Conservation (phyloP, 75 land plant species). For the Pinus albicaulis region DNA sequence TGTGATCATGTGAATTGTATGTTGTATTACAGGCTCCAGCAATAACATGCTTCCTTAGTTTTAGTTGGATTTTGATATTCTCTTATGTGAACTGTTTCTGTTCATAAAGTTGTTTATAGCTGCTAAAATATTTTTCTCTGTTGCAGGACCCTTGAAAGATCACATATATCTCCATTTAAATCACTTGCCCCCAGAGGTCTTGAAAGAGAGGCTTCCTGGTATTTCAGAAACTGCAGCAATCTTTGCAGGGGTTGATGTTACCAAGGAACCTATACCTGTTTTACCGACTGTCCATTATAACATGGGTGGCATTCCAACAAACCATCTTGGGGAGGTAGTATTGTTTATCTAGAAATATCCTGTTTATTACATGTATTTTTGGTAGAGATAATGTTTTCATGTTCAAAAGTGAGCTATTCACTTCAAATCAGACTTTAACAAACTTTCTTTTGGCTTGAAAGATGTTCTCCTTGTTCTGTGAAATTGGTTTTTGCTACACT, state of each 20-base stretch:
- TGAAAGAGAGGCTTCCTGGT: constrained; percentile 98
- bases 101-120: not conserved
- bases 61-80: not conserved
- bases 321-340: constrained; percentile 88
- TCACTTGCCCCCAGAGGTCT: constrained; percentile 96
- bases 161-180: constrained; percentile 97
- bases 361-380: not conserved
- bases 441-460: not conserved
- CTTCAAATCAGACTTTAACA: not conserved
- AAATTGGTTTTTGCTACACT: not conserved
- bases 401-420: not conserved
- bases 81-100: not conserved
- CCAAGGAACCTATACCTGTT: constrained; percentile 99
- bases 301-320: constrained; percentile 99
- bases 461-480: not conserved
- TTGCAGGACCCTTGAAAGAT: constrained; percentile 92
- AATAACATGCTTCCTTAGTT: not conserved
- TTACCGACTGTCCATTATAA: constrained; percentile 99
- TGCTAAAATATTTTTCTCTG: not conserved
- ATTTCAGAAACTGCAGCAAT: constrained; percentile 99
- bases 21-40: not conserved
- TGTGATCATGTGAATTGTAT: not conserved
- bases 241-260: constrained; percentile 99
- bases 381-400: not conserved
- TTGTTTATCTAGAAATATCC: not conserved